Evolutionary conservation across 2,329 filamentous ascomycete genomes (phyloP), one percentile per base, ranked within the genome.

Genomic region (Lizonia empirigonia): DNA sequence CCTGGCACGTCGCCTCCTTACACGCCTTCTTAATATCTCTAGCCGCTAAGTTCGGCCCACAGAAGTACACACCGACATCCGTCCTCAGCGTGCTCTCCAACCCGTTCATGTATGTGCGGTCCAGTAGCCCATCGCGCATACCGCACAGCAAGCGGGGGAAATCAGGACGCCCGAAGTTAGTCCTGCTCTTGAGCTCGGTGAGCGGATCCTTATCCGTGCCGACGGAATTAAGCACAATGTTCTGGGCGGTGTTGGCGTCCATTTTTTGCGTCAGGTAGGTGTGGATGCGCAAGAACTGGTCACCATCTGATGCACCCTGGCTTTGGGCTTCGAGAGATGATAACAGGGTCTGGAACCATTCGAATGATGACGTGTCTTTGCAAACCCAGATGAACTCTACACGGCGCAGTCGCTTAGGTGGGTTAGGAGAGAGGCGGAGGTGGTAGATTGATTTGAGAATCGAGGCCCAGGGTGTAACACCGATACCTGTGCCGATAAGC

Each of bases 331-430:
- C 94, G 18, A 99, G 87, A 0, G 90, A 95, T 0, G 89, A 90
- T 13, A 99, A 83, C 1, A 99, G 85, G 1, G 89, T 91, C 73
- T 99, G 94, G 80, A 99, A 97, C 94, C 94, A 99, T 77, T 97
- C 94, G 68, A 99, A 99, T 0, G 92, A 96, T 26, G 85, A 89
- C 0, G 92, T 96, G 69, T 97, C 92, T 74, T 90, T 94, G 82
- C 93, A 97, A 42, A 97, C 88, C 94, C 94, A 99, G 78, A 99
- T 95, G 76, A 99, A 99, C 74, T 99, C 94, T 24, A 99, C 93
- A 73, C 94, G 88, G 53, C 91, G 89, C 37, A 99, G 86, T 69
- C 93, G 90, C 40, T 85, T 86, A 1, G 93, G 92, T 19, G 92
- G 90, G 78, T 97, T 94, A 7, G 93, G 92, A 13, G 87, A 85